Percentiles rank a stretch among this genome's conserved stretches.
These are phyloP conservation scores for Pichia cactophila DNA, from an alignment of 1,139 yeast genomes.

Conservation along the genomic window DNA sequence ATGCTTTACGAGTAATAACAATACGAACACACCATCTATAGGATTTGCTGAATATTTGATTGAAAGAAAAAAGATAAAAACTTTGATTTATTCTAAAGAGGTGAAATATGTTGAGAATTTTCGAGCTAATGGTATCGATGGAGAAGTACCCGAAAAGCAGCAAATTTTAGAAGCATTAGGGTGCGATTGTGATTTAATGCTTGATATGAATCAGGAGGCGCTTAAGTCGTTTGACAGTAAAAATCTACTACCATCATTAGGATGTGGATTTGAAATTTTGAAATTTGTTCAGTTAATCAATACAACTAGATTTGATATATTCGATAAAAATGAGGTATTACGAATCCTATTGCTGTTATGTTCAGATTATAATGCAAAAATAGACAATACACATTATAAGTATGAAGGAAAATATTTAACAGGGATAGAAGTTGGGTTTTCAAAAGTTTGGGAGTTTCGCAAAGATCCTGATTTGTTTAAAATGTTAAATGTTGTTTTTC, in stretches of 20 bases:
- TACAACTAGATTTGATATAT: neutral
- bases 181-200: constrained; percentile 1
- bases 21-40: neutral
- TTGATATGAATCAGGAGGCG: neutral
- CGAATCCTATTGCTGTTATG: constrained; percentile 6
- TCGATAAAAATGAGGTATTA: neutral
- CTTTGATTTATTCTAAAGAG: constrained; percentile 1
- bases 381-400: constrained; percentile 4
- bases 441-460: constrained; percentile 7
- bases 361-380: constrained; percentile 8
- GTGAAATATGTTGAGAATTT: constrained; percentile 7
- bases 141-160: neutral
- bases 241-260: constrained; percentile 12
- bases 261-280: constrained; percentile 16
- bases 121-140: neutral
- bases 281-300: constrained; percentile 13
- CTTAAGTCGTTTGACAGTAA: constrained; percentile 15
- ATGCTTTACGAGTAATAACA: constrained; percentile 4
- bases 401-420: constrained; percentile 1
- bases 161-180: constrained; percentile 4
- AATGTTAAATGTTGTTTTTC: neutral
- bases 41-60: neutral
- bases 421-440: constrained; percentile 9
- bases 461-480: neutral
- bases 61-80: neutral